A percentile compares a stretch with the other conserved stretches of the same genome.
phyloP scores from a whole-genome alignment of 495 filamentous ascomycete genomes.

The Penicillium paxilli region DNA sequence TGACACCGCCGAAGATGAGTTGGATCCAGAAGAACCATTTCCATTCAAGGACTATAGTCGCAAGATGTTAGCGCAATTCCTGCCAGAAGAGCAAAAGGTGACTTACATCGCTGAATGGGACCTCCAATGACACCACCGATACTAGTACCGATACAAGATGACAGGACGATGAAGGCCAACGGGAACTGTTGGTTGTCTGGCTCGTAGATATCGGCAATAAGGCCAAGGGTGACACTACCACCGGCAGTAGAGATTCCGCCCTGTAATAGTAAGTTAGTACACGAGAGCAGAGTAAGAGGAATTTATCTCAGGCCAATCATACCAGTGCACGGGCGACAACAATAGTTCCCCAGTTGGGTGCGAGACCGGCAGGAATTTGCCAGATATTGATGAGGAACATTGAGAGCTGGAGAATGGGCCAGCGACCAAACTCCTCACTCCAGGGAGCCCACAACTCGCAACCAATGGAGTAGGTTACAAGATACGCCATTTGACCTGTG shows the following conservation, averaged over 20 bases:
- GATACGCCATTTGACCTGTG: slow-evolving; percentile 65
- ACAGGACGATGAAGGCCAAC: slow-evolving; percentile 71
- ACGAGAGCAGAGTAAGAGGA: too few species aligned
- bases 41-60: slow-evolving; percentile 51
- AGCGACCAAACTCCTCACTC: slow-evolving; percentile 74
- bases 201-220: slow-evolving; percentile 77
- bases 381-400: slow-evolving; percentile 73
- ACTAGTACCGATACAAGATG: slow-evolving; percentile 70
- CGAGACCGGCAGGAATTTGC: slow-evolving; percentile 67
- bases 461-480: slow-evolving; percentile 73
- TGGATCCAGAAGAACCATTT: slow-evolving; percentile 81
- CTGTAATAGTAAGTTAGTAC: slow-evolving; percentile 16
- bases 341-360: slow-evolving; percentile 66
- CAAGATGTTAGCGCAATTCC: background rate
- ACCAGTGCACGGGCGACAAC: slow-evolving; percentile 63
- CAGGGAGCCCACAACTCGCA: slow-evolving; percentile 82
- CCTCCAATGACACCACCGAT: slow-evolving; percentile 79
- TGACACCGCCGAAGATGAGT: slow-evolving; percentile 67
- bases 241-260: slow-evolving; percentile 62
- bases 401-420: slow-evolving; percentile 67
- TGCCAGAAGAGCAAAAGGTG: background rate
- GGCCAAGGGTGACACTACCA: slow-evolving; percentile 75
- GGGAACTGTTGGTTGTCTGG: slow-evolving; percentile 62
- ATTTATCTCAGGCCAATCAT: background rate
- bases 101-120: slow-evolving; percentile 59